phyloP scores from a whole-genome alignment of 768 basidiomycete species.

The Boletus reticuloceps region DNA sequence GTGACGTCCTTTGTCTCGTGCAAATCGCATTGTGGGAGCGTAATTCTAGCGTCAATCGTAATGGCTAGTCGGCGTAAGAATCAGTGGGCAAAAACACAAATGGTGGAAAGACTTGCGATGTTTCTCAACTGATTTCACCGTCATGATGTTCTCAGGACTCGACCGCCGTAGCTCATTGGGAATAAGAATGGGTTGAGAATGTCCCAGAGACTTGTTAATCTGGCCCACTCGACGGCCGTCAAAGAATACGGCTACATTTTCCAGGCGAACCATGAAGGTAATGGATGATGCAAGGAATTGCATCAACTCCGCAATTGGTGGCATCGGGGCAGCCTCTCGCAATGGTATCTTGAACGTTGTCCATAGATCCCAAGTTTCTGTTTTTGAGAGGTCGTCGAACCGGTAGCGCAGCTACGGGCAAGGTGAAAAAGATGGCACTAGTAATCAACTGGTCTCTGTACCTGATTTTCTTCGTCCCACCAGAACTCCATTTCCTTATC shows the following conservation, averaged over 20 bases:
- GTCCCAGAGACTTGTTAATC: constrained; percentile 56
- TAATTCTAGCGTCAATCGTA: neutral
- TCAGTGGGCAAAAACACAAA: neutral
- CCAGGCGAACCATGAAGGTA: constrained; percentile 83
- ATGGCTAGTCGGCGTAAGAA: neutral
- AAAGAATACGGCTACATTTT: constrained; percentile 73
- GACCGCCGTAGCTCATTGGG: constrained; percentile 51
- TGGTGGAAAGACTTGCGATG: neutral
- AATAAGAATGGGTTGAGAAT: constrained; percentile 45
- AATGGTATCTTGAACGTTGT: constrained; percentile 85
- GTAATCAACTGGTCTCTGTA: neutral
- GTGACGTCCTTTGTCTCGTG: neutral
- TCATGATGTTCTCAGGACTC: constrained; percentile 65
- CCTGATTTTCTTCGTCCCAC: neutral
- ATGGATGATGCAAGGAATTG: constrained; percentile 87
- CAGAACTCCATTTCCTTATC: neutral
- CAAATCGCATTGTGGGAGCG: too few relatives aligned
- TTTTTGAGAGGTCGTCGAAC: neutral
- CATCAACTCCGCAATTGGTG: constrained; percentile 79
- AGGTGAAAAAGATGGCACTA: neutral
- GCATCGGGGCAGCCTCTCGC: constrained; percentile 72
- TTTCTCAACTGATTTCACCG: constrained; percentile 35
- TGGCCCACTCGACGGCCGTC: constrained; percentile 66
- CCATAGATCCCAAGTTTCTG: constrained; percentile 51
- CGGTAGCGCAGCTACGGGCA: neutral